phyloP scores from a whole-genome alignment of 2,329 filamentous ascomycete genomes.

The Colletotrichum brevisporum region DNA sequence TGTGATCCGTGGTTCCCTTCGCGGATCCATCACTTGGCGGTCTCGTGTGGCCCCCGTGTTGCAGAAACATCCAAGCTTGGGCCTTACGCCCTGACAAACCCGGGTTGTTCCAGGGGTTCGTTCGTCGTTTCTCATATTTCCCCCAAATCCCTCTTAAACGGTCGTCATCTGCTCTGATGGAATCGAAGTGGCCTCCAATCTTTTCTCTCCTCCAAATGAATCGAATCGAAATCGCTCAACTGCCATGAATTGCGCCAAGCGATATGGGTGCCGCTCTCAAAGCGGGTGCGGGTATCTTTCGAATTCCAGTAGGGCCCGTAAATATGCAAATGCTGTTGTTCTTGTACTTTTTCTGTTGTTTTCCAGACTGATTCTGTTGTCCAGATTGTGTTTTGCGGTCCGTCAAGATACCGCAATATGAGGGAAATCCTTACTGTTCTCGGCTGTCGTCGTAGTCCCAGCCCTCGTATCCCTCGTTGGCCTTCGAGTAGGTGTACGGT shows the following conservation, averaged over 20 bases:
- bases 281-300: conserved; percentile 15
- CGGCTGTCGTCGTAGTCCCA: conserved; percentile 53
- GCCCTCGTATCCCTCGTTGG: conserved; percentile 53
- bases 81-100: conserved; percentile 9
- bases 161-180: not conserved
- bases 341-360: not conserved
- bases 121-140: conserved; percentile 9
- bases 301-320: conserved; percentile 13
- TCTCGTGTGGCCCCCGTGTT: conserved; percentile 24
- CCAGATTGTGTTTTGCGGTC: not conserved
- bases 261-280: conserved; percentile 22
- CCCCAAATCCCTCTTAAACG: not conserved
- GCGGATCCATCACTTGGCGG: conserved; percentile 19
- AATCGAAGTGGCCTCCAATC: not conserved
- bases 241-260: conserved; percentile 3
- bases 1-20: not conserved
- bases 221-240: conserved; percentile 1
- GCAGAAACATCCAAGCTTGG: conserved; percentile 26
- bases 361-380: not conserved
- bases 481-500: conserved; percentile 58
- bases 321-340: conserved; percentile 20
- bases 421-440: not conserved
- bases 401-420: not conserved
- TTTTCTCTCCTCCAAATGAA: not conserved
- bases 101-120: not conserved